A percentile compares a stretch with the other conserved stretches of the same genome.
Conservation (phyloP, 2,329 filamentous ascomycete genomes). For the Penicillium sp. region DNA sequence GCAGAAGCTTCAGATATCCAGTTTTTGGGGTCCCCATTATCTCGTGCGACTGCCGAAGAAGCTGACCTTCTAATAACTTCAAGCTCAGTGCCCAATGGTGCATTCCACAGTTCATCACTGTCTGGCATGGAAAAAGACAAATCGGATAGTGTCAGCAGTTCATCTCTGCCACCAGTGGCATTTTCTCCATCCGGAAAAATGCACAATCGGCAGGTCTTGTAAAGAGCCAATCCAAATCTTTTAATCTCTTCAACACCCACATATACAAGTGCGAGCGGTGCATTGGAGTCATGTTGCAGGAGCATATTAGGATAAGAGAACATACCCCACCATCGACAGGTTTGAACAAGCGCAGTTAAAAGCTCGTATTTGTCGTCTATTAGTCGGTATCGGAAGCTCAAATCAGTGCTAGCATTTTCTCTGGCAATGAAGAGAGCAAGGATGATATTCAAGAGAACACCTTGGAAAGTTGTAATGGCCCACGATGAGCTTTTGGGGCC, state of each 20-base stretch:
- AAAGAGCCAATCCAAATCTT: conserved; percentile 29
- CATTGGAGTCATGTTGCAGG: conserved; percentile 12
- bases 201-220: conserved; percentile 23
- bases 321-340: conserved; percentile 22
- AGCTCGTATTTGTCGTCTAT: conserved; percentile 16
- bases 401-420: conserved; percentile 6
- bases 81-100: not conserved
- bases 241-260: conserved; percentile 29
- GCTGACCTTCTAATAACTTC: not conserved
- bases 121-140: conserved; percentile 26
- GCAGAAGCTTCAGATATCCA: conserved; percentile 19
- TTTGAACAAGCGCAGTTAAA: conserved; percentile 23
- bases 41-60: not conserved
- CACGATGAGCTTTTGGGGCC: conserved; percentile 9
- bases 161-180: not conserved
- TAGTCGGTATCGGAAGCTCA: conserved; percentile 12
- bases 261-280: conserved; percentile 22
- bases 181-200: not conserved
- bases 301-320: conserved; percentile 30
- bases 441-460: conserved; percentile 29
- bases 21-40: conserved; percentile 15
- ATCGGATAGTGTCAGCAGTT: conserved; percentile 21
- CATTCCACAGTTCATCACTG: conserved; percentile 22
- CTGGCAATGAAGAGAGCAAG: conserved; percentile 21
- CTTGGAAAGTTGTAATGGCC: conserved; percentile 32